Conservation (phyloP, 805 yeast species). For the Candida ipomoeae region DNA sequence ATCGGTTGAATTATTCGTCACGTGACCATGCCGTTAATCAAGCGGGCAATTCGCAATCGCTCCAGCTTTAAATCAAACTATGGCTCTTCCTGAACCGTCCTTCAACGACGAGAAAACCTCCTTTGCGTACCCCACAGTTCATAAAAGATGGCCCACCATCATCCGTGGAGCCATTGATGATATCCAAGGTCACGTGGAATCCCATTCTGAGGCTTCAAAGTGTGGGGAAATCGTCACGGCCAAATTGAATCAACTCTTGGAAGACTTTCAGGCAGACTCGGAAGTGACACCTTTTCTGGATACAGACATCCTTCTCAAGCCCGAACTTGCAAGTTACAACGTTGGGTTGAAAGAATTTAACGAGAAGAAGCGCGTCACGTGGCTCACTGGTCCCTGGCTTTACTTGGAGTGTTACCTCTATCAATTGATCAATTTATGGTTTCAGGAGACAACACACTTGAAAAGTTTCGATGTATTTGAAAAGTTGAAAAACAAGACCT, state of each 20-base stretch:
- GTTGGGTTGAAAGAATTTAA: slow-evolving; percentile 39
- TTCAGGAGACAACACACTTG: slow-evolving; percentile 18
- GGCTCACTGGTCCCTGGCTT: slow-evolving; percentile 91
- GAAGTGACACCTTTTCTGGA: slow-evolving; percentile 26
- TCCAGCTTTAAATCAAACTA: slow-evolving; percentile 11
- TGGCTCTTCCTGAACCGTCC: slow-evolving; percentile 50
- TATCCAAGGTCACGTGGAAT: slow-evolving; percentile 28
- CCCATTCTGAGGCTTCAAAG: slow-evolving; percentile 18
- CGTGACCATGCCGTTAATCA: neutral
- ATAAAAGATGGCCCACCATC: slow-evolving; percentile 84
- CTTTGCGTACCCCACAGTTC: slow-evolving; percentile 78
- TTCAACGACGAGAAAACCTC: slow-evolving; percentile 67
- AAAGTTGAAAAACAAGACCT: slow-evolving; percentile 65
- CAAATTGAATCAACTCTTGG: slow-evolving; percentile 41
- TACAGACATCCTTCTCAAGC: slow-evolving; percentile 39
- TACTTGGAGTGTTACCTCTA: slow-evolving; percentile 82
- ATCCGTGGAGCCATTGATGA: slow-evolving; percentile 66
- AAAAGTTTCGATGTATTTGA: slow-evolving; percentile 66
- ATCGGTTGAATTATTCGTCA: neutral
- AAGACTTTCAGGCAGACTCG: slow-evolving; percentile 39
- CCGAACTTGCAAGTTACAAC: slow-evolving; percentile 56
- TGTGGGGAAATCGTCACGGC: slow-evolving; percentile 49
- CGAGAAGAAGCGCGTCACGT: slow-evolving; percentile 39
- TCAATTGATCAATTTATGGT: slow-evolving; percentile 57
- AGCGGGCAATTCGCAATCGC: neutral